Percentiles rank a stretch among this genome's conserved stretches.
phyloP scores from a whole-genome alignment of 495 filamentous ascomycete genomes.

The Penicillium argentinense region DNA sequence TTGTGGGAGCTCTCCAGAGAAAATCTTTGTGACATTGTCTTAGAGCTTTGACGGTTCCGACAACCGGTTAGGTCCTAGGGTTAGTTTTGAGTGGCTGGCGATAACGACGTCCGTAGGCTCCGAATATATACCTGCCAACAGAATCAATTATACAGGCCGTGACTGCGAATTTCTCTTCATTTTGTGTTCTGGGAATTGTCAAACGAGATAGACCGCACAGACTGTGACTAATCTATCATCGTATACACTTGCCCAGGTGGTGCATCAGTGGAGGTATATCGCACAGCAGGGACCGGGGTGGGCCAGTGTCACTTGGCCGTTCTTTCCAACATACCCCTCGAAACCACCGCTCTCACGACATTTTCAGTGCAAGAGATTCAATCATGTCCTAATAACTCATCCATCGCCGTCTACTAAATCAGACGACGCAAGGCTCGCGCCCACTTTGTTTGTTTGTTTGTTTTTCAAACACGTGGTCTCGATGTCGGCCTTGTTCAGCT shows the following conservation, averaged over 20 bases:
- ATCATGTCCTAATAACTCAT: background rate
- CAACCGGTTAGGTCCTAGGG: background rate
- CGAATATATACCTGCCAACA: background rate
- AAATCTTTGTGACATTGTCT: slow-evolving; percentile 18
- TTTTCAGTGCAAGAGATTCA: background rate
- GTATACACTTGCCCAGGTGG: slow-evolving; percentile 1
- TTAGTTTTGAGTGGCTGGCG: background rate
- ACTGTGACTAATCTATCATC: slow-evolving; percentile 2
- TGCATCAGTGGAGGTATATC: too few relatives aligned
- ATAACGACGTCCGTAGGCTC: background rate
- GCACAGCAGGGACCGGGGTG: slow-evolving; percentile 26
- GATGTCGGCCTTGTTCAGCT: slow-evolving; percentile 18
- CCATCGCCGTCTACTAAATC: background rate
- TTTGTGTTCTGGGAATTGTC: too few relatives aligned
- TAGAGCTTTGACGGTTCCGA: slow-evolving; percentile 11
- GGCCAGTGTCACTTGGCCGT: slow-evolving; percentile 16
- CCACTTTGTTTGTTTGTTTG: background rate
- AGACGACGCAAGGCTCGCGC: background rate
- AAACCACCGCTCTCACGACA: slow-evolving; percentile 3
- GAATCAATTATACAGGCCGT: too few relatives aligned
- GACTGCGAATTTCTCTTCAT: too few relatives aligned
- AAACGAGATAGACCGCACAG: too few relatives aligned
- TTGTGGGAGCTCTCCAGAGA: background rate
- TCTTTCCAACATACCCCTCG: slow-evolving; percentile 3
- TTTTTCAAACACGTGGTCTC: background rate